phyloP scores from a whole-genome alignment of 2,329 filamentous ascomycete genomes.

The Calycina marina region DNA sequence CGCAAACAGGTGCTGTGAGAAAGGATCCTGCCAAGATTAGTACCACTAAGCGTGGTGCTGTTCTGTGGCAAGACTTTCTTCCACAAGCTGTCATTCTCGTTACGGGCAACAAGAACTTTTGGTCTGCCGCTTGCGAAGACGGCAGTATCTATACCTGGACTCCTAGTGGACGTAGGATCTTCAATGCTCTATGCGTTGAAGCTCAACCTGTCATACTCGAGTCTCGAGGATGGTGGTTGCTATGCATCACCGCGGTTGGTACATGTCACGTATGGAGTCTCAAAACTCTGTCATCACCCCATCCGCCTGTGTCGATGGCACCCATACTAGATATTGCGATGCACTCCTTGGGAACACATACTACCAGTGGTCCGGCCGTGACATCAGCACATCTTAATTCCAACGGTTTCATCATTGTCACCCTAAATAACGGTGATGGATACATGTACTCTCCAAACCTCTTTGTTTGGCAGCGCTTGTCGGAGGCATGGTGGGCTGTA shows the following conservation, averaged over 20 bases:
- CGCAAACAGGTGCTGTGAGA: slow-evolving; percentile 40
- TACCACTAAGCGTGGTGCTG: slow-evolving; percentile 63
- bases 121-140: slow-evolving; percentile 87
- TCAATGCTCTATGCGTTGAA: slow-evolving; percentile 78
- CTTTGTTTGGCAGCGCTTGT: slow-evolving; percentile 89
- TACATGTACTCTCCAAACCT: slow-evolving; percentile 77
- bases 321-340: slow-evolving; percentile 80
- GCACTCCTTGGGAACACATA: slow-evolving; percentile 62
- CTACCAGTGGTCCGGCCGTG: slow-evolving; percentile 64
- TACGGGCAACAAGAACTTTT: slow-evolving; percentile 81
- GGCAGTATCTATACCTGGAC: slow-evolving; percentile 85
- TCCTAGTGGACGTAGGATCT: slow-evolving; percentile 70
- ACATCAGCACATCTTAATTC: slow-evolving; percentile 88
- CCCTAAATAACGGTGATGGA: slow-evolving; percentile 85
- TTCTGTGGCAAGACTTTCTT: slow-evolving; percentile 88
- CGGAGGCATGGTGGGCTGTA: slow-evolving; percentile 95
- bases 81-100: slow-evolving; percentile 77
- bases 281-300: slow-evolving; percentile 65
- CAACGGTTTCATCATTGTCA: slow-evolving; percentile 73
- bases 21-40: slow-evolving; percentile 76
- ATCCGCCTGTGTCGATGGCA: slow-evolving; percentile 78
- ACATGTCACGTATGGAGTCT: slow-evolving; percentile 92
- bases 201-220: slow-evolving; percentile 90
- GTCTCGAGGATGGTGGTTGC: slow-evolving; percentile 73
- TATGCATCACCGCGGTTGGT: slow-evolving; percentile 79